Evolutionary conservation across 345 rosid species (phyloP), one percentile per base, ranked within the genome.

Genomic region (Tarenaya hassleriana): DNA sequence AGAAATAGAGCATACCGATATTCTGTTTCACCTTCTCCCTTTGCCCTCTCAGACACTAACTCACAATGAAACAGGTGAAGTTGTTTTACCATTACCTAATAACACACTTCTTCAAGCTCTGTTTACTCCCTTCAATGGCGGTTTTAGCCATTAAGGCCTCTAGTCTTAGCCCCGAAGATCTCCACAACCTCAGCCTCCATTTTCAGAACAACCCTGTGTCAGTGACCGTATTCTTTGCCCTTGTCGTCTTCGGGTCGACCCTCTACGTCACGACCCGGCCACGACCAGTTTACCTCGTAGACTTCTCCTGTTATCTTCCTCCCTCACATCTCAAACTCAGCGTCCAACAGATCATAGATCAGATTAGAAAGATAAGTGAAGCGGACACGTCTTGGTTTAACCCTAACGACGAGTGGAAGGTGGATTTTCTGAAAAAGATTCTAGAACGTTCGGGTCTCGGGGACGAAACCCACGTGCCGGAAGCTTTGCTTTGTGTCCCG

Each of bases 361-460:
- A 71, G 45, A 64, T 88, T 8, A 61, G 24, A 52, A 77, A 81
- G 15, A 81, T 73, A 1, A 75, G 77, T 0, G 77, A 81, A 60
- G 60, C 75, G 2, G 75, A 77, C 15, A 76, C 73, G 11, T 77
- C 94, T 1, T 61, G 1, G 2, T 1, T 0, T 78, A 63, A 69
- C 66, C 74, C 77, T 0, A 69, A 71, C 5, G 80, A 77, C 19
- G 84, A 82, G 9, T 74, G 95, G 0, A 77, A 89, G 0, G 66
- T 91, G 53, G 85, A 73, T 40, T 87, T 91, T 43, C 92, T 82
- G 70, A 49, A 79, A 27, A 91, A 77, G 85, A 82, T 91, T 43
- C 50, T 87, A 50, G 71, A 75, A 17, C 71, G 95, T 18, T 87
- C 96, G 0, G 96, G 98, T 33, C 84, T 91, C 11, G 98, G 98